phyloP scores from a whole-genome alignment of 192 early-diverging fungal genomes.

The Entomortierella chlamydospora region DNA sequence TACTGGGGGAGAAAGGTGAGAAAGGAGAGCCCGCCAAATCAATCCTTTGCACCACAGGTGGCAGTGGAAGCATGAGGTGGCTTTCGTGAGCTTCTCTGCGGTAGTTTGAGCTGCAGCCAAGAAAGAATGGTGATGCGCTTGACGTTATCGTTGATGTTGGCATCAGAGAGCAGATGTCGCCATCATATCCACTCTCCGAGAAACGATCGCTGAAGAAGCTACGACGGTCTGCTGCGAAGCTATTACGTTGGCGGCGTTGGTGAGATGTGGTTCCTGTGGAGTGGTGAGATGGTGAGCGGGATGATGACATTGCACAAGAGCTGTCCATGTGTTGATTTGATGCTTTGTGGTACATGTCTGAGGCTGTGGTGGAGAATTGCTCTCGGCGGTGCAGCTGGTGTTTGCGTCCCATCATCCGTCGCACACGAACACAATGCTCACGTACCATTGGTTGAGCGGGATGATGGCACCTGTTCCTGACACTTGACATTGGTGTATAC shows the following conservation, averaged over 20 bases:
- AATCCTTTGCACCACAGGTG: conserved; percentile 17
- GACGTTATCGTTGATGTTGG: neutral
- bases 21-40: conserved; percentile 28
- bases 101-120: neutral
- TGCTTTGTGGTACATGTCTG: conserved; percentile 30
- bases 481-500: conserved; percentile 15
- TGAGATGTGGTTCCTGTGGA: conserved; percentile 1
- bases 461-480: conserved; percentile 25
- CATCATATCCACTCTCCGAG: neutral
- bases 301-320: neutral
- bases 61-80: conserved; percentile 11
- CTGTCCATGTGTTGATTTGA: neutral
- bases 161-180: neutral
- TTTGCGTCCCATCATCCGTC: conserved; percentile 48
- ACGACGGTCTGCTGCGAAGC: conserved; percentile 1
- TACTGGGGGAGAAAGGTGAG: conserved; percentile 17
- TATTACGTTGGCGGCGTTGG: neutral
- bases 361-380: conserved; percentile 13
- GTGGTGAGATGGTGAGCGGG: neutral
- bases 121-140: conserved; percentile 4
- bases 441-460: conserved; percentile 17
- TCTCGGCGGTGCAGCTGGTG: conserved; percentile 46
- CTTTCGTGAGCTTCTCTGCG: neutral
- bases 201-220: neutral
- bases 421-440: conserved; percentile 49